Evolutionary conservation across 2,329 filamentous ascomycete species (phyloP), one percentile per base, ranked within the genome.

Genomic region (Aspergillus pseudoglaucus): DNA sequence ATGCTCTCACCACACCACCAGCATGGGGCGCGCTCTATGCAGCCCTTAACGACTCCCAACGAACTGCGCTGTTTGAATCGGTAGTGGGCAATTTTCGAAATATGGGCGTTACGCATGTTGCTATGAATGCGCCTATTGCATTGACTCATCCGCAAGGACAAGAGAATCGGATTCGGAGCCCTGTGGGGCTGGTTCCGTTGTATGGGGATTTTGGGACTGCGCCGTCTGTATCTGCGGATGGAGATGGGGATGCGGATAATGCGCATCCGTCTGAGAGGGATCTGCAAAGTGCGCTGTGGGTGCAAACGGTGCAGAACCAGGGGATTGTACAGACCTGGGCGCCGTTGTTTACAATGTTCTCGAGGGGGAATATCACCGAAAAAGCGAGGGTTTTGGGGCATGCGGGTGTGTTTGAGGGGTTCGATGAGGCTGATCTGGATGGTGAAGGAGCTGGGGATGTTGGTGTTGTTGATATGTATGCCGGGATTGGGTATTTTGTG

Each of bases 341-440:
- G 1, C 91, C 91, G 12, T 70, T 84, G 1, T 90, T 89, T 76
- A 95, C 90, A 22, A 96, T 96, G 90, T 97, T 97, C 66, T 90
- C 85, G 53, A 80, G 90, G 1, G 90, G 91, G 3, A 97, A 96
- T 66, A 75, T 96, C 50, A 86, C 83, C 44, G 91, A 97, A 69
- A 97, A 96, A 65, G 83, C 86, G 0, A 76, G 91, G 10, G 69
- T 96, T 1, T 68, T 95, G 4, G 64, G 63, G 0, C 55, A 78
- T 1, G 64, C 70, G 6, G 61, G 6, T 6, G 57, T 47, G 12
- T 66, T 73, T 52, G 69, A 61, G 44, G 62, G 64, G 6, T 42
- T 68, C 22, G 61, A 63, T 53, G 63, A 51, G 17, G 44, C 20
- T 51, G n/a, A n/a, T n/a, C n/a, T 65, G 38, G 49, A 22, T 12